A percentile compares a stretch with the other conserved stretches of the same genome.
Evolutionary conservation across 768 basidiomycete species (phyloP).

Genomic region (Suillus lakei): DNA sequence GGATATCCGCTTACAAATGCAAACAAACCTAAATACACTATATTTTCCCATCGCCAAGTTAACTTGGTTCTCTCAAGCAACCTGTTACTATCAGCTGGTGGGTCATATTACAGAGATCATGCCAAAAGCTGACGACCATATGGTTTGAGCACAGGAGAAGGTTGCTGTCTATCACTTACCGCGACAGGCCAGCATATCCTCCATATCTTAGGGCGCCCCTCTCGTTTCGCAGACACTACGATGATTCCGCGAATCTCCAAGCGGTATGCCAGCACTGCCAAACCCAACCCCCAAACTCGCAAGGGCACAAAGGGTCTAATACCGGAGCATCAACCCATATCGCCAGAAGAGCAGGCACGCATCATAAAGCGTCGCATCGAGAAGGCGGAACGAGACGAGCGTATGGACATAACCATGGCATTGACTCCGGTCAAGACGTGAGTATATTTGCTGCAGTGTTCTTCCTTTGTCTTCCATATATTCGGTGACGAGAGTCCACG

Average conservation of each 20-base stretch:
- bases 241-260: slow-evolving; percentile 13
- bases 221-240: neutral
- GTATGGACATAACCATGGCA: slow-evolving; percentile 40
- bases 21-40: neutral
- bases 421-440: slow-evolving; percentile 44
- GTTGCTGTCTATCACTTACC: neutral
- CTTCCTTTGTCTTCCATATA: neutral
- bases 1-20: neutral
- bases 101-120: neutral
- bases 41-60: neutral
- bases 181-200: neutral
- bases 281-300: neutral
- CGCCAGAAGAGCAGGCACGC: slow-evolving; percentile 22
- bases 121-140: neutral
- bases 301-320: slow-evolving; percentile 6
- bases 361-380: slow-evolving; percentile 28
- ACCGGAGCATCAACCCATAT: slow-evolving; percentile 24
- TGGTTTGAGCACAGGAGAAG: neutral
- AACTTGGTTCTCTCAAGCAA: neutral
- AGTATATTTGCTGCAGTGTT: slow-evolving; percentile 14
- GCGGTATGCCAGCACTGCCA: slow-evolving; percentile 11
- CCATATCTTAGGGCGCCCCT: neutral
- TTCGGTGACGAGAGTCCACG: neutral
- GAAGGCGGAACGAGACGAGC: slow-evolving; percentile 50
- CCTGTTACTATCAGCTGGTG: neutral